Percentiles rank a stretch among this genome's conserved stretches.
Conservation (phyloP, 2,329 filamentous ascomycete genomes). For the Nemania sp. region DNA sequence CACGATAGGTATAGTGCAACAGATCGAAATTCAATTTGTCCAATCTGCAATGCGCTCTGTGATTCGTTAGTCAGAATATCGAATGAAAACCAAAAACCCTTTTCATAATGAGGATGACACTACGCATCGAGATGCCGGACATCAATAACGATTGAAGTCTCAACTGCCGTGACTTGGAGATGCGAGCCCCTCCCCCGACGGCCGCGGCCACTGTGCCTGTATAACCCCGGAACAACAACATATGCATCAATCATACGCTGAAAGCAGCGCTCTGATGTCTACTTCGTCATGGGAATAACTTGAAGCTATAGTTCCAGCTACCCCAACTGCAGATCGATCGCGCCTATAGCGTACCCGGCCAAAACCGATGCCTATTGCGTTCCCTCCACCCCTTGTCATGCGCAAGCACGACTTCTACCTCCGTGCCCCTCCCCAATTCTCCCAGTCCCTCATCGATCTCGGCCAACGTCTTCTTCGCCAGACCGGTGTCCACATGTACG, state of each 20-base stretch:
- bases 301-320: neutral
- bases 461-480: conserved; percentile 49
- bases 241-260: neutral
- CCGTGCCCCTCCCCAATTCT: conserved; percentile 31
- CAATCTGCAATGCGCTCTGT: no score
- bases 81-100: no score
- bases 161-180: conserved; percentile 26
- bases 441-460: conserved; percentile 46
- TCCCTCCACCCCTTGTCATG: conserved; percentile 56
- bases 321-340: neutral
- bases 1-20: no score
- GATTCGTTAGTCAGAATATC: no score
- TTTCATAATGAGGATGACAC: neutral
- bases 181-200: conserved; percentile 3
- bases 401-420: conserved; percentile 55
- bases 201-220: neutral
- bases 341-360: conserved; percentile 36
- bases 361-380: conserved; percentile 42
- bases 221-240: neutral
- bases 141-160: neutral
- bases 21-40: no score
- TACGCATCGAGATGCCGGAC: neutral
- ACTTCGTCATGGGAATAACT: neutral
- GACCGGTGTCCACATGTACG: conserved; percentile 54
- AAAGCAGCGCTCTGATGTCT: neutral